Base-by-base conservation (phyloP, 2,329 filamentous ascomycete species). In the Claviceps humidiphila region DNA sequence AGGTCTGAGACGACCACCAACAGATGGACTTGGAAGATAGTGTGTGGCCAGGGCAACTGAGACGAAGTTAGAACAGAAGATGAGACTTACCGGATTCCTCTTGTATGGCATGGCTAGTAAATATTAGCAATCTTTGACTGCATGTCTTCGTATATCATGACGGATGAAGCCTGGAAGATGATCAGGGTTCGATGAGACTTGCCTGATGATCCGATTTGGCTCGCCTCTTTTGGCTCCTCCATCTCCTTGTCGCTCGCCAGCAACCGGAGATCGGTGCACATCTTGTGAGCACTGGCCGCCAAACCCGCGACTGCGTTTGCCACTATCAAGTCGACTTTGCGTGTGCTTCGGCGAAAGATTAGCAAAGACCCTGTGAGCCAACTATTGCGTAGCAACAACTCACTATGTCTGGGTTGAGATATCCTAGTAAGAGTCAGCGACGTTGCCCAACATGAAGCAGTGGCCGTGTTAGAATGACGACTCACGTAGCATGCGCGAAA, bases 301-400 rank as follows among this genome's bases (percentile, higher is more conserved):
- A 95, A 81, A 1, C 82, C 87, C 37, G 78, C 76, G 38, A 95
- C 73, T n/a, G 86, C 87, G 63, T 93, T 90, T 60, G 83, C 78
- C n/a, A 95, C 74, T 53, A 84, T 75, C 42, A 87, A 74, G 64
- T 96, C 89, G 51, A 95, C 83, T 70, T 93, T 93, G 56, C 88
- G 80, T 4, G 85, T 82, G 69, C 56, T 55, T 51, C 39, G 16
- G n/a, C 22, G 37, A 30, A 8, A 41, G 13, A 34, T 51, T 45
- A 51, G 49, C 42, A 46, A 47, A 17, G 22, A 41, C 38, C 40
- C 40, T 50, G 43, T 51, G 34, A 51, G 20, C 37, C 48, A 50
- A 46, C 43, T 17, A 3, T 47, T 47, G 44, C 24, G 44, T 17
- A 47, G 37, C 50, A 43, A 22, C 8, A 40, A 51, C 56, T 55